Percentiles rank a stretch among this genome's conserved stretches.
These are phyloP conservation scores for Camellia sinensis DNA, from an alignment of 148 eudicot genomes.

Conservation along the genomic window DNA sequence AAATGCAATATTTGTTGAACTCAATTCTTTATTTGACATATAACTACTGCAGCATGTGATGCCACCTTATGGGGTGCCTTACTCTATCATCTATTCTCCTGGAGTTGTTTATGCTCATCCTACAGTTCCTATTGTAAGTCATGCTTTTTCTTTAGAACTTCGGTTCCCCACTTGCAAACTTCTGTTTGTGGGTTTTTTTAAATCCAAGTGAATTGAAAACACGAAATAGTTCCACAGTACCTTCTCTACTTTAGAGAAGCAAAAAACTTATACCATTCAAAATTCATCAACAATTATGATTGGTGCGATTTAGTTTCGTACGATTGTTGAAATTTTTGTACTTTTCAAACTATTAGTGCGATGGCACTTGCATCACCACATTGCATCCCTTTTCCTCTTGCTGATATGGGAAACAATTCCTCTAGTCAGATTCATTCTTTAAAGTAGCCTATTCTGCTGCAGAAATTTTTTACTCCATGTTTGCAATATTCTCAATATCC, in stretches of 20 bases:
- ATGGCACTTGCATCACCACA: background rate
- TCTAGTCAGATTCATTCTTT: background rate
- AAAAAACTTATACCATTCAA: background rate
- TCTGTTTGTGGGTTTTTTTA: background rate
- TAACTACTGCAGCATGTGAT: conserved; percentile 37
- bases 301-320: background rate
- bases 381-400: background rate
- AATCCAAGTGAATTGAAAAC: background rate
- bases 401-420: background rate
- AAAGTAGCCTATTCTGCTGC: background rate
- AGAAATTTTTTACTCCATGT: too few species aligned
- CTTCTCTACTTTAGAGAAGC: background rate
- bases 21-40: conserved; percentile 1
- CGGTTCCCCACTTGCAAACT: background rate
- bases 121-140: conserved; percentile 48
- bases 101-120: conserved; percentile 57
- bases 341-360: background rate
- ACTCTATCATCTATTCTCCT: conserved; percentile 54
- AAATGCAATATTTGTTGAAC: background rate
- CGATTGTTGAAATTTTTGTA: background rate
- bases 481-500: too few species aligned
- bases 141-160: background rate
- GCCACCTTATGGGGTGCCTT: conserved; percentile 61
- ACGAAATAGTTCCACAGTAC: background rate
- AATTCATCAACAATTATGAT: background rate